Percentiles rank a stretch among this genome's conserved stretches.
Evolutionary conservation across 306 rosid genomes (phyloP).

Genomic region (Lathyrus oleraceus): DNA sequence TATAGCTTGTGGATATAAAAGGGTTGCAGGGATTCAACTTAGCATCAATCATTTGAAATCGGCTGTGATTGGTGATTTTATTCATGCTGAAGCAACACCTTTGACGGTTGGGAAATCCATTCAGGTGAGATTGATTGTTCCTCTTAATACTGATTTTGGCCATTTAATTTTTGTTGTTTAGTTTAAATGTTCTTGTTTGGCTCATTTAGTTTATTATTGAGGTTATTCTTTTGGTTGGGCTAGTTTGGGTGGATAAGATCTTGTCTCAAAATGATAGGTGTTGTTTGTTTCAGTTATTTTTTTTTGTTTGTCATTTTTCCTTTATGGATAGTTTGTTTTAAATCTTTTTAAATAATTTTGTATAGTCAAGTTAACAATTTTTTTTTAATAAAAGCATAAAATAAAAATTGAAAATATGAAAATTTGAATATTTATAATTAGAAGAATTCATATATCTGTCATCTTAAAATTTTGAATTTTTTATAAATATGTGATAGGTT

Average conservation of each 20-base stretch:
- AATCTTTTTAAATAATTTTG: no score
- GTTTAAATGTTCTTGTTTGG: neutral
- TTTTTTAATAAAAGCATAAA: no score
- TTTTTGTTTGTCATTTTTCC: neutral
- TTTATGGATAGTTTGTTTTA: no score
- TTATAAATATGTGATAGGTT: no score
- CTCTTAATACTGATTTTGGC: no score
- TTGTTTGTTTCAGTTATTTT: neutral
- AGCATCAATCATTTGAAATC: conserved; percentile 77
- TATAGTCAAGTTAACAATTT: no score
- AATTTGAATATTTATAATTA: no score
- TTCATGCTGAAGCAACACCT: conserved; percentile 75
- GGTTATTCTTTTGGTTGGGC: neutral
- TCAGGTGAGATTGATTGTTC: conserved; percentile 42
- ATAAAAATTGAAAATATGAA: no score
- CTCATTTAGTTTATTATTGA: neutral
- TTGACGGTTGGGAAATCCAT: conserved; percentile 64
- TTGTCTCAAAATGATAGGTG: neutral
- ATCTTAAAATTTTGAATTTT: no score
- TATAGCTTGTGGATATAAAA: conserved; percentile 67
- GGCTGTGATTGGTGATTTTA: conserved; percentile 68
- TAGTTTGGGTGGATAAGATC: neutral
- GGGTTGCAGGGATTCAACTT: conserved; percentile 93
- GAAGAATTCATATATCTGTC: no score
- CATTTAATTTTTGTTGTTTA: neutral